Conservation (phyloP, 106 monocot genomes). For the Dioscorea dumetorum region DNA sequence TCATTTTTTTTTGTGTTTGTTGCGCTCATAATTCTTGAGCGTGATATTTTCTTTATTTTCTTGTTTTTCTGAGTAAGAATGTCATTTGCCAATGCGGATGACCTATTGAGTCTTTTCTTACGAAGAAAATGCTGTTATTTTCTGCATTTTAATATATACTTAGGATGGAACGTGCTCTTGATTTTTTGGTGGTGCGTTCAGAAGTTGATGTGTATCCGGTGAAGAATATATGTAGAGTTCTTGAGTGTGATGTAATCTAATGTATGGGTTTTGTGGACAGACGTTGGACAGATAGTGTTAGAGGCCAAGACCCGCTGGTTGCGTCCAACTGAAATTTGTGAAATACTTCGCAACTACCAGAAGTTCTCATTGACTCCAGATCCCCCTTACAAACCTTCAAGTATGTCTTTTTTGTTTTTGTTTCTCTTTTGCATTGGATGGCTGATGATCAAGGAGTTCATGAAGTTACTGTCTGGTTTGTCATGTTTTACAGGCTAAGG, state of each 20-base stretch:
- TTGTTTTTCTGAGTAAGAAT: background rate
- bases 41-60: background rate
- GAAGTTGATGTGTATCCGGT: background rate
- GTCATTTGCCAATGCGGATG: too few relatives aligned
- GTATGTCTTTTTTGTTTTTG: slow-evolving; percentile 18
- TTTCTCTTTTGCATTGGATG: too few relatives aligned
- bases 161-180: background rate
- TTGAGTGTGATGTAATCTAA: background rate
- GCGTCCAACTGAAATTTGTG: slow-evolving; percentile 62
- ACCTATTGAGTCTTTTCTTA: background rate
- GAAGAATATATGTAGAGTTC: background rate
- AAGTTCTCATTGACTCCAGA: slow-evolving; percentile 40
- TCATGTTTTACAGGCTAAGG: background rate
- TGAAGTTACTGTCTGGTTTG: background rate
- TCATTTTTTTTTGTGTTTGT: too few relatives aligned
- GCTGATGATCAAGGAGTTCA: too few relatives aligned
- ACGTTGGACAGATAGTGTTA: slow-evolving; percentile 30
- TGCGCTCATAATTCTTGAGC: background rate
- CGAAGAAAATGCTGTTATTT: background rate
- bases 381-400: slow-evolving; percentile 38
- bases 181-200: background rate
- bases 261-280: slow-evolving; percentile 11
- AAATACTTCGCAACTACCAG: slow-evolving; percentile 45
- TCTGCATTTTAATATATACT: background rate
- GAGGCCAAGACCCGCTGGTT: slow-evolving; percentile 60